These are phyloP conservation scores for Ceratobasidium sp. DNA, from an alignment of 1,284 basidiomycete species.

Conservation along the genomic window DNA sequence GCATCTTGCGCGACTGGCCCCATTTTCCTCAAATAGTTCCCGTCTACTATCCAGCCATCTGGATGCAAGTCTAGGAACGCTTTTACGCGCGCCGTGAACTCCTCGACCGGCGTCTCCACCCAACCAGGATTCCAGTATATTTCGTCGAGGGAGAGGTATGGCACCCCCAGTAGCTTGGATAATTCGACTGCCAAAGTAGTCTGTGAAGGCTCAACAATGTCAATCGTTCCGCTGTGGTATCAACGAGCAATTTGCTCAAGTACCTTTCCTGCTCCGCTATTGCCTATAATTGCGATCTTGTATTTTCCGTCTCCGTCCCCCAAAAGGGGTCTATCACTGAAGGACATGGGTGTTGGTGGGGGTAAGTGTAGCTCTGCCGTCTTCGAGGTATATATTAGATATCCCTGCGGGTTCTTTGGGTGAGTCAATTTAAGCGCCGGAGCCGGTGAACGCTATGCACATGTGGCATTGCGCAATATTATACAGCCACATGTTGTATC, in stretches of 20 bases:
- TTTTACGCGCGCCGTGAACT: conserved; percentile 10
- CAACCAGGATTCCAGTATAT: conserved; percentile 30
- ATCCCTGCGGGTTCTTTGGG: background rate
- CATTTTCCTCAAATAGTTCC: conserved; percentile 12
- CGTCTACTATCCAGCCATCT: conserved; percentile 33
- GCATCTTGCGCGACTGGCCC: conserved; percentile 15
- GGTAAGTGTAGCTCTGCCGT: background rate
- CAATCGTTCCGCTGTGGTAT: too few species aligned
- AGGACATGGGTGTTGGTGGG: background rate
- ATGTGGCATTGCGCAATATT: too few species aligned
- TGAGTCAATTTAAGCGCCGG: conserved; percentile 21
- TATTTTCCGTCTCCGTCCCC: conserved; percentile 26
- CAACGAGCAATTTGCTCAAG: background rate
- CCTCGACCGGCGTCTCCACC: conserved; percentile 8
- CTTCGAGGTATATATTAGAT: background rate
- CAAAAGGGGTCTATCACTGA: conserved; percentile 3
- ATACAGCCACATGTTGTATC: too few species aligned
- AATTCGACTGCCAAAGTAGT: conserved; percentile 22
- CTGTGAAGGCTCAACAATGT: background rate
- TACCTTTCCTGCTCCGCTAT: conserved; percentile 40
- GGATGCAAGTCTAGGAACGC: conserved; percentile 26
- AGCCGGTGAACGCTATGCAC: too few species aligned
- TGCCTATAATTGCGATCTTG: conserved; percentile 27
- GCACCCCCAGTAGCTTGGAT: conserved; percentile 16
- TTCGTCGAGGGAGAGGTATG: conserved; percentile 33